Base-by-base conservation (phyloP, 2,329 filamentous ascomycete genomes). In the Hypoxylon sp. region DNA sequence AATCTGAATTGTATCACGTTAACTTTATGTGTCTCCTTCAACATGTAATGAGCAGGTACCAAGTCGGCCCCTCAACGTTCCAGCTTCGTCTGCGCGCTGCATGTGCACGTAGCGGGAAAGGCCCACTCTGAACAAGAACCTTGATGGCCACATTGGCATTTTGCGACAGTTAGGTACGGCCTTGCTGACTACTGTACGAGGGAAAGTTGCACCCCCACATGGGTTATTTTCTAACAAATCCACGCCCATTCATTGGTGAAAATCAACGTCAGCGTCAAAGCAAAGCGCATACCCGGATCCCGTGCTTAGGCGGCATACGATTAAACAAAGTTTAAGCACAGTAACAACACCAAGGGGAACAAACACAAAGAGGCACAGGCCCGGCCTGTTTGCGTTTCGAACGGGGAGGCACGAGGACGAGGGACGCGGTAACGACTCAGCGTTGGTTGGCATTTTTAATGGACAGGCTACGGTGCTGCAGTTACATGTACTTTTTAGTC, bases 161-260 rank as follows among this genome's bases (percentile, higher is more conserved):
- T 43, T 29, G 39, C 52, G 37, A 43, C 51, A 39, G 50, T 41
- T 41, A 21, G 3, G 3, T 27, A 27, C 3, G 25, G 51, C 37
- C 51, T 54, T 52, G 37, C 47, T 51, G 34, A 58, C 46, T 51
- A n/a, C n/a, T n/a, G n/a, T n/a, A 27, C 12, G 25, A 21, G 30
- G 39, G 23, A 14, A n/a, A 16, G 21, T 25, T n/a, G 23, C n/a
- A 45, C 51, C 59, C 65, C 59, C 66, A 63, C 63, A 45, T 54
- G 19, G 19, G 16, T 6, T 14, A 27, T 52, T 53, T 61, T 61
- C 56, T 63, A 66, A 59, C 60, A 63, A 69, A 69, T 69, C 46
- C 66, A 37, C 23, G 56, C 4, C 9, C 57, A 41, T 30, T 63
- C 37, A 69, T 69, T 69, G 66, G 66, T 52, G 19, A 61, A 30